phyloP scores from a whole-genome alignment of 31 red algal species.

The Endocladia muricata region DNA sequence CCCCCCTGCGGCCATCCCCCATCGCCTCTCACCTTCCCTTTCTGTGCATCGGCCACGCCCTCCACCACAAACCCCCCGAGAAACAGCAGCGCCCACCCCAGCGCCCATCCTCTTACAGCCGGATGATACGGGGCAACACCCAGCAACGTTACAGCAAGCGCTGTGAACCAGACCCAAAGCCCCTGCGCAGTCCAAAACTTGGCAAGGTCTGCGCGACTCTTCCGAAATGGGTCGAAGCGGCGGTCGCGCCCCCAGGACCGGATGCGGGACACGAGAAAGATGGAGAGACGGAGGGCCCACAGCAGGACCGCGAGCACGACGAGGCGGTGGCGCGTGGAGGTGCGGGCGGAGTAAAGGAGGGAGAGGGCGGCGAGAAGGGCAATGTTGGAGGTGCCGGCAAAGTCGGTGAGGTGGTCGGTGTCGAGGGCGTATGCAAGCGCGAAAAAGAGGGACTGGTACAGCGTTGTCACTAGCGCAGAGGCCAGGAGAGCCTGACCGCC shows the following conservation, averaged over 20 bases:
- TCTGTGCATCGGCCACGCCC: conserved; percentile 60
- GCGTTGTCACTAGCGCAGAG: conserved; percentile 13
- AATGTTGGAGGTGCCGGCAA: conserved; percentile 30
- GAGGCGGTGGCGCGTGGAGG: conserved; percentile 2
- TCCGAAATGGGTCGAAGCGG: conserved; percentile 43
- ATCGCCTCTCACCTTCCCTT: conserved; percentile 4
- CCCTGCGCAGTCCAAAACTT: conserved; percentile 72
- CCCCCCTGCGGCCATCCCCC: conserved; percentile 28
- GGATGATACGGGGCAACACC: conserved; percentile 2
- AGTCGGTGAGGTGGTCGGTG: conserved; percentile 27
- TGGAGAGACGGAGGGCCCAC: conserved; percentile 59
- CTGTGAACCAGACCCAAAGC: conserved; percentile 60
- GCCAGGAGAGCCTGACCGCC: too few species aligned
- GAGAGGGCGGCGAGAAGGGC: conserved; percentile 21
- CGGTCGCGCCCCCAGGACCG: conserved; percentile 50
- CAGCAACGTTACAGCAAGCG: conserved; percentile 24
- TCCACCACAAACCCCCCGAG: conserved; percentile 57
- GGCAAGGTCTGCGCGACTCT: conserved; percentile 4
- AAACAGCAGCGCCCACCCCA: conserved; percentile 31
- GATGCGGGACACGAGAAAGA: conserved; percentile 66
- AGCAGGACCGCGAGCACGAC: not conserved
- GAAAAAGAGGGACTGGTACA: conserved; percentile 21
- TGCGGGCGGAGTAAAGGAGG: not conserved
- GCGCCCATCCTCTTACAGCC: too few species aligned
- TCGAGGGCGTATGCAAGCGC: not conserved